These are phyloP conservation scores for Maudiozyma humilis DNA, from an alignment of 1,139 yeast species.

Conservation along the genomic window DNA sequence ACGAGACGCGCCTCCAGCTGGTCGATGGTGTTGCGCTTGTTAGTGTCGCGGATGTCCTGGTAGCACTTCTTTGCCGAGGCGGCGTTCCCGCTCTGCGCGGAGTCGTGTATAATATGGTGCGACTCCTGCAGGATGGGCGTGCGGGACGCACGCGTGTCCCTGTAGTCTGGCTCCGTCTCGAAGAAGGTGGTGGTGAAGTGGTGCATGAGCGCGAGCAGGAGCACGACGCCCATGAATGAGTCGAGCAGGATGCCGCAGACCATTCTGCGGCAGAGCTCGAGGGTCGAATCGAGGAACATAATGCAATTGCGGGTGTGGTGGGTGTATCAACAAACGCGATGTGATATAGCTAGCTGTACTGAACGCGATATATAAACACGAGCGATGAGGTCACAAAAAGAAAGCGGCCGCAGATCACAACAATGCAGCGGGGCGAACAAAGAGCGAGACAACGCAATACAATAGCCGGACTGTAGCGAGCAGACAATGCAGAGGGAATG, in stretches of 20 bases:
- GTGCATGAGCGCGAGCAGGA: conserved; percentile 5
- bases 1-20: conserved; percentile 31
- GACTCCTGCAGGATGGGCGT: conserved; percentile 2
- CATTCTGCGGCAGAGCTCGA: conserved; percentile 4
- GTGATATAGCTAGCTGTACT: too few species aligned
- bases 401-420: too few species aligned
- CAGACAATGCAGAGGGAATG: too few species aligned
- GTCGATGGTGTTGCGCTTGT: neutral
- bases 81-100: neutral
- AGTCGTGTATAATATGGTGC: conserved; percentile 4
- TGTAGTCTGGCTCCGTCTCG: conserved; percentile 5
- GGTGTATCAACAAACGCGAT: neutral
- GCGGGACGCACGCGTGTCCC: conserved; percentile 8
- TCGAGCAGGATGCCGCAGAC: conserved; percentile 6
- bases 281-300: conserved; percentile 1
- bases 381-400: too few species aligned
- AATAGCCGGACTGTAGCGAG: too few species aligned
- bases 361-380: too few species aligned
- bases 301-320: too few species aligned
- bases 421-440: too few species aligned
- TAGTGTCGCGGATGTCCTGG: conserved; percentile 5
- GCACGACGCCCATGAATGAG: conserved; percentile 6
- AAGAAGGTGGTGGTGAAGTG: conserved; percentile 6
- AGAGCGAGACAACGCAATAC: too few species aligned
- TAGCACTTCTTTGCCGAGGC: conserved; percentile 11